A percentile compares a stretch with the other conserved stretches of the same genome.
phyloP scores from a whole-genome alignment of 305 asterid genomes.

The Striga hermonthica region DNA sequence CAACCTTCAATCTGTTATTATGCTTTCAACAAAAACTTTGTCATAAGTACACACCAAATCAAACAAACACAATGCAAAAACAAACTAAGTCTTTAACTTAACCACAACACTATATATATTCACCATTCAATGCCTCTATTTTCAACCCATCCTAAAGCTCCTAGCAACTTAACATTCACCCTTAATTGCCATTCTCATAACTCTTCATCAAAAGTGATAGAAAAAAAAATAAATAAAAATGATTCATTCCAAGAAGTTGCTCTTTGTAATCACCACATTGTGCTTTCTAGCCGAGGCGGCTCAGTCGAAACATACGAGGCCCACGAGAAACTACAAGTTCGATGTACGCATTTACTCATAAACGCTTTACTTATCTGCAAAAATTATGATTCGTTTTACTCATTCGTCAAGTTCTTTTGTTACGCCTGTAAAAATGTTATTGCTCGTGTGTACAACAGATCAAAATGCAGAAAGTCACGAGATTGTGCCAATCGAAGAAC shows the following conservation, averaged over 20 bases:
- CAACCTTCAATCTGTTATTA: conserved; percentile 34
- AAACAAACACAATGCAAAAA: conserved; percentile 27
- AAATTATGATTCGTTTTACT: no score
- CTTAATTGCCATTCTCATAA: background rate
- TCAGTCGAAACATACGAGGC: conserved; percentile 39
- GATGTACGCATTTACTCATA: conserved; percentile 36
- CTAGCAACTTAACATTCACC: background rate
- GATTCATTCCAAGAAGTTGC: conserved; percentile 30
- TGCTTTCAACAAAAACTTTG: background rate
- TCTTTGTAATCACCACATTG: conserved; percentile 27
- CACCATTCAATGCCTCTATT: conserved; percentile 15
- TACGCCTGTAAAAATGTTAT: no score
- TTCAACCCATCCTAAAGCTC: conserved; percentile 18
- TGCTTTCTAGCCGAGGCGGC: conserved; percentile 34
- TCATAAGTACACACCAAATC: conserved; percentile 15
- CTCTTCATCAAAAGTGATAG: background rate
- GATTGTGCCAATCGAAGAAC: conserved; percentile 62
- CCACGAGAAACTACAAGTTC: conserved; percentile 55
- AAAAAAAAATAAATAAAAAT: conserved; percentile 30
- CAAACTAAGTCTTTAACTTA: conserved; percentile 4
- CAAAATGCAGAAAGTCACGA: conserved; percentile 52
- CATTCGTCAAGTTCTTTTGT: no score
- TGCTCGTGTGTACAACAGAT: conserved; percentile 34
- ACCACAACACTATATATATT: conserved; percentile 32
- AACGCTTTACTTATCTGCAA: background rate